Percentiles rank a stretch among this genome's conserved stretches.
These are phyloP conservation scores for Kodamaea nitidulidarum DNA, from an alignment of 805 yeast species.

Conservation along the genomic window DNA sequence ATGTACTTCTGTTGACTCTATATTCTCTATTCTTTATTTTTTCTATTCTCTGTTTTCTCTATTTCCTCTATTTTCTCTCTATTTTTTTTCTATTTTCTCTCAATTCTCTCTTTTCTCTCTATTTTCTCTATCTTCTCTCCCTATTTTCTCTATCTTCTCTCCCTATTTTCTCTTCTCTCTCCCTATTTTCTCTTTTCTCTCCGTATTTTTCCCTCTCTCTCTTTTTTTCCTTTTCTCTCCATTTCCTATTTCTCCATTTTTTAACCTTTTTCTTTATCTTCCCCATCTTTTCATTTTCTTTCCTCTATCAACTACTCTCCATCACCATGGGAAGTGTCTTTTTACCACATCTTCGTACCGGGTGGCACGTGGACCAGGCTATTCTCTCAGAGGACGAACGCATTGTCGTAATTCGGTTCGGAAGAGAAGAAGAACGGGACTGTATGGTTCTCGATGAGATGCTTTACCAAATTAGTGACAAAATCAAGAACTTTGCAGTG, in stretches of 20 bases:
- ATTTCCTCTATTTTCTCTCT: background rate
- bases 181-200: background rate
- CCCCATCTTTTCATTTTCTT: background rate
- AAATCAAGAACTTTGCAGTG: conserved; percentile 82
- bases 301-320: background rate
- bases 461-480: conserved; percentile 72
- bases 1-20: no score
- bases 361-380: conserved; percentile 98
- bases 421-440: conserved; percentile 68
- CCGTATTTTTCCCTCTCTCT: background rate
- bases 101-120: background rate
- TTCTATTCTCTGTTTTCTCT: background rate
- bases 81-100: background rate
- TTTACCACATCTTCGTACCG: conserved; percentile 74
- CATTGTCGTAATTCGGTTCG: conserved; percentile 84
- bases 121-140: background rate
- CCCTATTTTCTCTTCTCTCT: background rate
- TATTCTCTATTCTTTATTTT: no score
- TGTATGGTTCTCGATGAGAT: conserved; percentile 92
- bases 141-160: background rate
- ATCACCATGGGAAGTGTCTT: conserved; percentile 70
- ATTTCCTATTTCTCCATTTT: background rate
- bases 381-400: conserved; percentile 87
- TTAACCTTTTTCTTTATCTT: background rate
- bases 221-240: background rate